Evolutionary conservation across 495 filamentous ascomycete species (phyloP).

Genomic region (Lasiosphaeria hispida): DNA sequence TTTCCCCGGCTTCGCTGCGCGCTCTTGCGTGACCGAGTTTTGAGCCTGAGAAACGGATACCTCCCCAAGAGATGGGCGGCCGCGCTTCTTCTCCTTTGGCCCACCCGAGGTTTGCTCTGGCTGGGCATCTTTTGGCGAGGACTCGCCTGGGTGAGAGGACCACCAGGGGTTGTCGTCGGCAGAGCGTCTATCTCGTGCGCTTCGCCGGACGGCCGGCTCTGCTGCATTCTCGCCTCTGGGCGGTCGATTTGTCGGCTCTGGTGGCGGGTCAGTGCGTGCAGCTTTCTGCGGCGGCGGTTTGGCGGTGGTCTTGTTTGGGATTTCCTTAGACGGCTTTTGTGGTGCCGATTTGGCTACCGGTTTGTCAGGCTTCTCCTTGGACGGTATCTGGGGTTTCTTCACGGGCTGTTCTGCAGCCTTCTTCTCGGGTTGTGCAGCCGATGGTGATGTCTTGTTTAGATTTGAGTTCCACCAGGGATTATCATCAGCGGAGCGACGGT

Average conservation of each 20-base stretch:
- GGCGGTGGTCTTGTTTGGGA: too few species aligned
- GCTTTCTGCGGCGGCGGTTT: too few species aligned
- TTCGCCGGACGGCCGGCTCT: conserved; percentile 9
- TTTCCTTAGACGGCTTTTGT: too few species aligned
- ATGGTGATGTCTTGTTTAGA: too few species aligned
- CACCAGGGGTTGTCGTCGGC: conserved; percentile 17
- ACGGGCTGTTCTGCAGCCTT: background rate
- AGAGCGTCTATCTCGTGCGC: conserved; percentile 18
- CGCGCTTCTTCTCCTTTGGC: conserved; percentile 11
- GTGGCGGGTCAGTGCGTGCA: too few species aligned
- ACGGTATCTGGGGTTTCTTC: background rate
- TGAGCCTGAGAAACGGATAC: conserved; percentile 25
- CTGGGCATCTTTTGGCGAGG: background rate
- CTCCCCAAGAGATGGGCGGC: conserved; percentile 25
- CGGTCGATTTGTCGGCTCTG: too few species aligned
- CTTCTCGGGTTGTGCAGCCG: background rate
- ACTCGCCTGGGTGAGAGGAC: conserved; percentile 2
- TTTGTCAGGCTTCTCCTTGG: background rate
- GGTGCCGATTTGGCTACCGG: too few species aligned
- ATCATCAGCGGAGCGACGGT: conserved; percentile 8
- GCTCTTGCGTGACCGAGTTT: conserved; percentile 14
- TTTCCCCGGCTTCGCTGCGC: conserved; percentile 16
- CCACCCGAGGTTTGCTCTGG: background rate
- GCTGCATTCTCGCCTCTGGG: background rate
- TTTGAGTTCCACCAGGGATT: background rate